Percentiles rank a stretch among this genome's conserved stretches.
phyloP scores from a whole-genome alignment of 176 grass and related monocot genomes.

The Triticum monococcum region DNA sequence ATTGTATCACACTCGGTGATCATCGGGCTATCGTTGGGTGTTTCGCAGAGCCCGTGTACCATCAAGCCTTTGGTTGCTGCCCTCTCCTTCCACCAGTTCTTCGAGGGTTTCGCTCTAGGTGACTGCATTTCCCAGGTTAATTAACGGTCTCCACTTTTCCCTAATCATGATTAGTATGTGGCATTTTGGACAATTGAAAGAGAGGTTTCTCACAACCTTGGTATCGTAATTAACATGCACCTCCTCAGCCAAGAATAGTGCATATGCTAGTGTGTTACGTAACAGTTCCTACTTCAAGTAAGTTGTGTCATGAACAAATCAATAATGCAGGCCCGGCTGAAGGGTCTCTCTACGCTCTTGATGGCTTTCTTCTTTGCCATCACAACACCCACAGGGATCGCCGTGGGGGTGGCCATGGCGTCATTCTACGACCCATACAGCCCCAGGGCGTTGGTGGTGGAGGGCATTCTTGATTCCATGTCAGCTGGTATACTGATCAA shows the following conservation, averaged over 20 bases:
- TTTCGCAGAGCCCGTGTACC: constrained; percentile 62
- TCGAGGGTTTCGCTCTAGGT: constrained; percentile 74
- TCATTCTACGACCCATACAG: constrained; percentile 73
- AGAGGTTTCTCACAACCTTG: neutral
- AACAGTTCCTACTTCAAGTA: neutral
- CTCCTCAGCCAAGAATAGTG: neutral
- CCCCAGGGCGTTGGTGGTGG: constrained; percentile 48
- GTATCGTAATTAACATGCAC: neutral
- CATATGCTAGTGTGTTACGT: neutral
- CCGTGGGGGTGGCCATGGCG: constrained; percentile 28
- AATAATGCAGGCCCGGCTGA: constrained; percentile 58
- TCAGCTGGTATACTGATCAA: constrained; percentile 85
- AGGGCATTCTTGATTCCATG: constrained; percentile 65
- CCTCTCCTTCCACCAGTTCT: constrained; percentile 84
- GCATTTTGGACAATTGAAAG: neutral
- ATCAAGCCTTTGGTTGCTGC: constrained; percentile 67
- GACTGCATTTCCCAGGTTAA: constrained; percentile 74
- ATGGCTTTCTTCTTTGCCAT: constrained; percentile 72
- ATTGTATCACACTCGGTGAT: constrained; percentile 83
- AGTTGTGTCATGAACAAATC: neutral
- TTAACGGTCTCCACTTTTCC: neutral
- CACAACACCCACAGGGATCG: constrained; percentile 63
- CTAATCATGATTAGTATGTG: neutral
- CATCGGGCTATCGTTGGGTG: constrained; percentile 70
- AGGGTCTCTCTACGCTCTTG: constrained; percentile 24